phyloP scores from a whole-genome alignment of 2,329 filamentous ascomycete species.

The Aureobasidium sp. region DNA sequence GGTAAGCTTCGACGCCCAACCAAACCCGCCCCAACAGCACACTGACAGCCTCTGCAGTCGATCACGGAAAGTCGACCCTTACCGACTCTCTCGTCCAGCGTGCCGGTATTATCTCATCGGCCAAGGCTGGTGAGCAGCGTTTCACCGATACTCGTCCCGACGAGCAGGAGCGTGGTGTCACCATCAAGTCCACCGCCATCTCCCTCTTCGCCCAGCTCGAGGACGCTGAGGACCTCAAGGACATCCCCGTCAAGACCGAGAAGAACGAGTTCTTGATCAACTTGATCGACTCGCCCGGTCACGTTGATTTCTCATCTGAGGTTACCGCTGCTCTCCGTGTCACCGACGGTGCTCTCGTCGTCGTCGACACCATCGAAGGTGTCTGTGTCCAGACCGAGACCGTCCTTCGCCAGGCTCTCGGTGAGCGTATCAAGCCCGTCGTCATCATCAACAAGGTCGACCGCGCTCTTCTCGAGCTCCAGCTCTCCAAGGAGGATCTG shows the following conservation, averaged over 20 bases:
- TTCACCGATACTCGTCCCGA: slow-evolving; percentile 96
- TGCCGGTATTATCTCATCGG: slow-evolving; percentile 98
- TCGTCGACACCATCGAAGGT: slow-evolving; percentile 99
- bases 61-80: slow-evolving; percentile 99
- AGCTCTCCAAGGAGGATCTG: slow-evolving; percentile 97
- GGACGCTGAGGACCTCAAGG: slow-evolving; percentile 83
- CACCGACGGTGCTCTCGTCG: slow-evolving; percentile 98
- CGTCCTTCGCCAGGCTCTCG: slow-evolving; percentile 95
- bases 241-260: slow-evolving; percentile 81
- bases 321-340: slow-evolving; percentile 99
- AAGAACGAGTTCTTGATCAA: slow-evolving; percentile 99
- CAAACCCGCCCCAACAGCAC: background rate
- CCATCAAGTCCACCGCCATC: slow-evolving; percentile 99
- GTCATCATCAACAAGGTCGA: slow-evolving; percentile 99
- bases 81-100: slow-evolving; percentile 99
- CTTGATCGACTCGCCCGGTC: slow-evolving; percentile 98
- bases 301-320: slow-evolving; percentile 99
- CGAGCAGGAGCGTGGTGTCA: slow-evolving; percentile 99
- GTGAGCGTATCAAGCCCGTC: slow-evolving; percentile 99
- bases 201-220: slow-evolving; percentile 86
- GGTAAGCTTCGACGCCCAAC: slow-evolving; percentile 42
- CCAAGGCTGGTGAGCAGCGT: slow-evolving; percentile 91
- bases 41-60: slow-evolving; percentile 50
- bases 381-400: slow-evolving; percentile 99
- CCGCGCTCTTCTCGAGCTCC: slow-evolving; percentile 96